phyloP scores from a whole-genome alignment of 495 filamentous ascomycete genomes.

The Penicillium coffeae region DNA sequence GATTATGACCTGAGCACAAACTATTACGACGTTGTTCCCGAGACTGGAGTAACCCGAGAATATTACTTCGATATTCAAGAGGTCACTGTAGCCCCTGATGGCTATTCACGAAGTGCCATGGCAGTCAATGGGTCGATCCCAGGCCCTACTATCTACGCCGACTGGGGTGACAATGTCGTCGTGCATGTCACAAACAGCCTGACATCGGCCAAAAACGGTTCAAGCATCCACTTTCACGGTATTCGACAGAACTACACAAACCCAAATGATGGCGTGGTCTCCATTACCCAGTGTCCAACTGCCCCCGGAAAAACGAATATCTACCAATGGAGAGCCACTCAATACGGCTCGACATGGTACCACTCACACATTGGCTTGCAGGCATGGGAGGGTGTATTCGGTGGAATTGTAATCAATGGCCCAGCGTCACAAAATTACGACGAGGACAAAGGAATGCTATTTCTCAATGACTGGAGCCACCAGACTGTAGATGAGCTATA shows the following conservation, averaged over 20 bases:
- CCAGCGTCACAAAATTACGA: conserved; percentile 61
- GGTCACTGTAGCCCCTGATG: conserved; percentile 70
- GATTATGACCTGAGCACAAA: conserved; percentile 48
- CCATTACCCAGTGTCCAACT: conserved; percentile 64
- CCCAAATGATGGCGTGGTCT: conserved; percentile 60
- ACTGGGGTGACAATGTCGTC: conserved; percentile 65
- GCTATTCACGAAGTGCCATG: conserved; percentile 69
- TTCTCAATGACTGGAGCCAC: conserved; percentile 59
- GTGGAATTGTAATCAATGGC: conserved; percentile 35
- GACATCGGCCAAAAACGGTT: conserved; percentile 61
- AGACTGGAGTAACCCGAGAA: conserved; percentile 32
- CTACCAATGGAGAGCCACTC: conserved; percentile 70
- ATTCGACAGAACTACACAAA: conserved; percentile 47
- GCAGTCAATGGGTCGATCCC: conserved; percentile 72
- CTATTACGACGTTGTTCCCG: conserved; percentile 38
- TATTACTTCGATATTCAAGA: conserved; percentile 31
- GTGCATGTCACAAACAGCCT: conserved; percentile 68
- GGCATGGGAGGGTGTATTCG: conserved; percentile 40
- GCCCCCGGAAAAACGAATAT: conserved; percentile 58
- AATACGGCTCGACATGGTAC: conserved; percentile 78
- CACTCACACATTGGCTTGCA: conserved; percentile 70
- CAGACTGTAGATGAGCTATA: conserved; percentile 20
- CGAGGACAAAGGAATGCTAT: conserved; percentile 55
- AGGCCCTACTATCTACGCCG: conserved; percentile 53
- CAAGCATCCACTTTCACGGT: conserved; percentile 51